phyloP scores from a whole-genome alignment of 2,329 filamentous ascomycete species.

The Cytospora chrysosperma region DNA sequence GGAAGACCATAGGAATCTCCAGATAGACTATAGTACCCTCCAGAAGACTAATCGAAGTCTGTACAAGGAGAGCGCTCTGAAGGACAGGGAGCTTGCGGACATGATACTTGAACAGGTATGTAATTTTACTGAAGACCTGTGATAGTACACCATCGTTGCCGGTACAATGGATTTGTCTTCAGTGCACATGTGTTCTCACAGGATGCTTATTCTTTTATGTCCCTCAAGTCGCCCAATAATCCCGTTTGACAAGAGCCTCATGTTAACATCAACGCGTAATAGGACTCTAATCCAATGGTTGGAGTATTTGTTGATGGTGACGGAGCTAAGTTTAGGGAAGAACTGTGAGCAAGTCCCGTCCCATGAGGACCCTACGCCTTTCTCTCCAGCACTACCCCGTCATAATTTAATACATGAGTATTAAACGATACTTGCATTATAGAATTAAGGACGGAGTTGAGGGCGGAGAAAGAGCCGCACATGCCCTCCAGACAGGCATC shows the following conservation, averaged over 20 bases:
- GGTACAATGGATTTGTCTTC: too few species aligned
- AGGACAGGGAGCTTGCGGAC: background rate
- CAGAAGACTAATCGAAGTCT: background rate
- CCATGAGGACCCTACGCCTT: too few species aligned
- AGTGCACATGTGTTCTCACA: too few species aligned
- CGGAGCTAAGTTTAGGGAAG: background rate
- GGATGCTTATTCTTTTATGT: too few species aligned
- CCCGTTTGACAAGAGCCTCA: background rate
- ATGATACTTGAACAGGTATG: background rate
- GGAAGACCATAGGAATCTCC: background rate
- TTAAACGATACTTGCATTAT: background rate
- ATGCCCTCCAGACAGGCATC: background rate
- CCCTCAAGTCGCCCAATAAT: too few species aligned
- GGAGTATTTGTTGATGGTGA: constrained; percentile 4
- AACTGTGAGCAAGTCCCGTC: background rate
- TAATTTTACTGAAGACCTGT: too few species aligned
- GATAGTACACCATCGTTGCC: too few species aligned
- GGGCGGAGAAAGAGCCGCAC: background rate
- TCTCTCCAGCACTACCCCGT: too few species aligned
- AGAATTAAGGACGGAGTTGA: background rate
- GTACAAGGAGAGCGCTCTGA: background rate
- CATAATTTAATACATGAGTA: background rate
- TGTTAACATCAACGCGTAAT: background rate
- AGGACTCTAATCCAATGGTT: constrained; percentile 1
- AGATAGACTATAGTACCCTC: background rate